Conservation (phyloP, 139 green algal genomes). For the Deuterostichococcus epilithicus region DNA sequence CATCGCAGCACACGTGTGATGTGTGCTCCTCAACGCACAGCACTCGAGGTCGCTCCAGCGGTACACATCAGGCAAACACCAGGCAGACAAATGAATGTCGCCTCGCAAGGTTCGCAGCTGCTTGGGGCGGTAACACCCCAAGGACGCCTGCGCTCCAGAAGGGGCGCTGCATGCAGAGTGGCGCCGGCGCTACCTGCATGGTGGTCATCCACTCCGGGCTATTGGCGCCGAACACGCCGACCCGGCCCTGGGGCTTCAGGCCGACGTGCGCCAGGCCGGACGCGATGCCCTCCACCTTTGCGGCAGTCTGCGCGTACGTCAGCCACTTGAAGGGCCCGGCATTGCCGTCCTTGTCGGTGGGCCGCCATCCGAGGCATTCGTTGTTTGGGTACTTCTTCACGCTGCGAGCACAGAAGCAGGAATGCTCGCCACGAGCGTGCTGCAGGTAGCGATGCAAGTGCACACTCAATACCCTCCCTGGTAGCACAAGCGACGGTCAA, state of each 20-base stretch:
- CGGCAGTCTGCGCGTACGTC: constrained; percentile 41
- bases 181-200: constrained; percentile 89
- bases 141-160: no score
- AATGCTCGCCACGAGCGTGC: no score
- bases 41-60: not conserved
- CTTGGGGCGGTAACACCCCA: no score
- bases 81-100: no score
- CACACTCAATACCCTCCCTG: no score
- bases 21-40: not conserved
- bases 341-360: constrained; percentile 16
- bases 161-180: no score
- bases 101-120: no score
- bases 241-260: constrained; percentile 23
- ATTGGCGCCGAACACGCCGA: constrained; percentile 81
- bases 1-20: not conserved
- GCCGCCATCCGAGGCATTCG: constrained; percentile 48
- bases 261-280: constrained; percentile 39
- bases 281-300: constrained; percentile 27
- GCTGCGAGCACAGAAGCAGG: not conserved
- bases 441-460: no score
- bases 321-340: constrained; percentile 38
- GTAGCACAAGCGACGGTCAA: no score
- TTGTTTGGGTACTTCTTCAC: constrained; percentile 40
- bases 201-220: constrained; percentile 89
- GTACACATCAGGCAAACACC: no score